Percentiles rank a stretch among this genome's conserved stretches.
These are phyloP conservation scores for Globisporangium lucens DNA, from an alignment of 352 stramenopile genomes.

Conservation along the genomic window DNA sequence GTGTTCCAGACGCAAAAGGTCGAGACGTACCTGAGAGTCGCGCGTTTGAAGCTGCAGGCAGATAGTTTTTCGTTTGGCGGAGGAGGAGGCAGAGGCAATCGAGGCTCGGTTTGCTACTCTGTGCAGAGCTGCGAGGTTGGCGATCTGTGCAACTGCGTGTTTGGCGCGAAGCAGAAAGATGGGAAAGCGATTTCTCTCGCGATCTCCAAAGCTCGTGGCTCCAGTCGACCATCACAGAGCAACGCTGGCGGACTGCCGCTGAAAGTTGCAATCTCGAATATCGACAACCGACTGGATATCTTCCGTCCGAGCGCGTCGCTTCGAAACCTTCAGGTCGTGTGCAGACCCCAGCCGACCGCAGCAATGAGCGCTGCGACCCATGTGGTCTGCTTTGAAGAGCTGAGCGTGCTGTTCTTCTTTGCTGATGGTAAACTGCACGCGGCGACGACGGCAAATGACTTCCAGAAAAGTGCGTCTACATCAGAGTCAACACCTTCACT, in stretches of 20 bases:
- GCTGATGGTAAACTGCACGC: constrained; percentile 31
- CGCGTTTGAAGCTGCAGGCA: constrained; percentile 55
- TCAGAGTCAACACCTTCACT: background rate
- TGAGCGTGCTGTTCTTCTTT: constrained; percentile 38
- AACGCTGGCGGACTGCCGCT: background rate
- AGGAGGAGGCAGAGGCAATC: constrained; percentile 13
- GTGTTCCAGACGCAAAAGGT: constrained; percentile 44
- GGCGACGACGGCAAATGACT: constrained; percentile 19
- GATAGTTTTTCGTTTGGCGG: constrained; percentile 26
- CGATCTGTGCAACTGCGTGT: constrained; percentile 43
- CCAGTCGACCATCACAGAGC: background rate
- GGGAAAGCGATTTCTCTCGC: constrained; percentile 23
- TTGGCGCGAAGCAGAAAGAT: constrained; percentile 31
- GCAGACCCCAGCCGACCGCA: constrained; percentile 22
- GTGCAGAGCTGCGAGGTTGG: constrained; percentile 59
- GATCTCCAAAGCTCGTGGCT: constrained; percentile 24
- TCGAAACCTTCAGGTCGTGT: constrained; percentile 30
- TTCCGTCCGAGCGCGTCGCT: constrained; percentile 35
- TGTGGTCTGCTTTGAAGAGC: constrained; percentile 34
- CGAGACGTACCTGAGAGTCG: constrained; percentile 48
- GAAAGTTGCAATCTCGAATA: constrained; percentile 40
- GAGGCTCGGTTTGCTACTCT: constrained; percentile 31
- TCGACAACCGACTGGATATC: constrained; percentile 36
- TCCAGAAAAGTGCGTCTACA: background rate
- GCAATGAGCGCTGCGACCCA: constrained; percentile 30